phyloP scores from a whole-genome alignment of 179 eudicot species.

The Silene vulgaris region DNA sequence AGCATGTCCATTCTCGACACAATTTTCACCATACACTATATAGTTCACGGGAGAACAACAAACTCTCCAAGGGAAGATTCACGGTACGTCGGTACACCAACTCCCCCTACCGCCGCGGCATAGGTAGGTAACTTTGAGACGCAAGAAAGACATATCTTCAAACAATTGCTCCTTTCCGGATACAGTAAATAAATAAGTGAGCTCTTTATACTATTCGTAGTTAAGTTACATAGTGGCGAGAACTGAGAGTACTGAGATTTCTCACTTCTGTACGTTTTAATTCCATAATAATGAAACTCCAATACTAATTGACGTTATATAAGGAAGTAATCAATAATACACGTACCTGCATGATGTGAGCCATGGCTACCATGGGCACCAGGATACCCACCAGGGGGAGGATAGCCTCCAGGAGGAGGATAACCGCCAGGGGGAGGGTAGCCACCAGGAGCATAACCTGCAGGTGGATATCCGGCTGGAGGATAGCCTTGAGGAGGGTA shows the following conservation, averaged over 20 bases:
- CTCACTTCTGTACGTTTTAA: too few relatives aligned
- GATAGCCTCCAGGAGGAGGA: slow-evolving; percentile 22
- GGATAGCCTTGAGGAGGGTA: slow-evolving; percentile 32
- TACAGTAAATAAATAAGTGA: too few relatives aligned
- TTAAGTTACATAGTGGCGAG: too few relatives aligned
- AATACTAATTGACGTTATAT: neutral
- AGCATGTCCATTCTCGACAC: neutral
- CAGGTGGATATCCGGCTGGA: slow-evolving; percentile 27
- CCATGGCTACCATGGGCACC: slow-evolving; percentile 24
- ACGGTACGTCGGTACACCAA: neutral
- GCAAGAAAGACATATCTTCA: neutral
- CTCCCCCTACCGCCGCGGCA: neutral
- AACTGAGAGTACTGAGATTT: too few relatives aligned
- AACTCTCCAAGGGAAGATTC: neutral
- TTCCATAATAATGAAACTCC: neutral
- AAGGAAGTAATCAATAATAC: neutral
- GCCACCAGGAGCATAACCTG: slow-evolving; percentile 10
- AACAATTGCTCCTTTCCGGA: too few relatives aligned
- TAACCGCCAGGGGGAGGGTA: slow-evolving; percentile 27
- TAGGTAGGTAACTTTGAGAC: neutral
- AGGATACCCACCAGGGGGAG: slow-evolving; percentile 14
- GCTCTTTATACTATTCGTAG: too few relatives aligned
- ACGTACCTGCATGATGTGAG: slow-evolving; percentile 29
- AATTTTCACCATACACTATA: too few relatives aligned
- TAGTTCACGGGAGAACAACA: neutral